Evolutionary conservation across 352 stramenopile genomes (phyloP).

Genomic region (Phytophthora fragariae): DNA sequence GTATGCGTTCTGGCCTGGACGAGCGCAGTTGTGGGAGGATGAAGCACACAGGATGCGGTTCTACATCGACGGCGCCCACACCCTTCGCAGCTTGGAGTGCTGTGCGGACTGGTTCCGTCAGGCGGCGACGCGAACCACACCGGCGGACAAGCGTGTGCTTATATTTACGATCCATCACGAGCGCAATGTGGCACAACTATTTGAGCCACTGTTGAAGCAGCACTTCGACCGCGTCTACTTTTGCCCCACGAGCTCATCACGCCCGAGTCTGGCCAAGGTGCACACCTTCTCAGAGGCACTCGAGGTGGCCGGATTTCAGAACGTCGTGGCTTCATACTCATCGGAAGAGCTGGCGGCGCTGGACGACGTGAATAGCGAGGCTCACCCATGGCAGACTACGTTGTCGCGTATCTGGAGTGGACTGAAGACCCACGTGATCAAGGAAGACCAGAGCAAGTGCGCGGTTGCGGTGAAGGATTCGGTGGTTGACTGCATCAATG

Average conservation of each 20-base stretch:
- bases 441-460: conserved; percentile 39
- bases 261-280: conserved; percentile 72
- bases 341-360: conserved; percentile 49
- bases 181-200: conserved; percentile 74
- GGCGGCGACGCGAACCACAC: conserved; percentile 12
- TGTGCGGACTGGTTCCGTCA: conserved; percentile 80
- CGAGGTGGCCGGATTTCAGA: conserved; percentile 37
- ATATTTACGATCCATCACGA: conserved; percentile 90
- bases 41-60: conserved; percentile 51
- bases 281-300: conserved; percentile 75
- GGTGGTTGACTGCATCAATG: conserved; percentile 67
- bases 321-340: conserved; percentile 56
- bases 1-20: conserved; percentile 81
- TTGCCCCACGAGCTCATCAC: conserved; percentile 66
- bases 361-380: conserved; percentile 51
- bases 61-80: conserved; percentile 92
- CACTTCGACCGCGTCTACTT: conserved; percentile 85
- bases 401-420: conserved; percentile 61
- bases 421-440: conserved; percentile 49
- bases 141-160: conserved; percentile 50
- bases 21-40: conserved; percentile 73
- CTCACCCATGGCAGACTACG: conserved; percentile 66
- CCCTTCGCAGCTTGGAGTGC: conserved; percentile 76
- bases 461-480: conserved; percentile 57
- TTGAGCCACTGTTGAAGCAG: conserved; percentile 65